Percentiles rank a stretch among this genome's conserved stretches.
Conservation (phyloP, 495 filamentous ascomycete genomes). For the Podospora appendiculata region DNA sequence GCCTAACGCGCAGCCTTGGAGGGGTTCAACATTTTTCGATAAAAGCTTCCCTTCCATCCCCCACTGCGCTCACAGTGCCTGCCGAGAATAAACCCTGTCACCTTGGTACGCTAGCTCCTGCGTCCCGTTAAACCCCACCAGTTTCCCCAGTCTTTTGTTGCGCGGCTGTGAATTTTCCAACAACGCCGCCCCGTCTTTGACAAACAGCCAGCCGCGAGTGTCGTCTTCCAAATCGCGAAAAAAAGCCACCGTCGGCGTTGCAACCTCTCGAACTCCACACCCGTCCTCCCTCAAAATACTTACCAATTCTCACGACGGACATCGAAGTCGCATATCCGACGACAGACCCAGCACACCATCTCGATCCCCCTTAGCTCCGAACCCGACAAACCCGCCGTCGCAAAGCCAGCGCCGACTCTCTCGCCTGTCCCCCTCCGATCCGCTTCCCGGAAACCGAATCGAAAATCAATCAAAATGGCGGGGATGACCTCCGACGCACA, state of each 20-base stretch:
- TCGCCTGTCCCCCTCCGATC: no score
- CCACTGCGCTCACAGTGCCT: slow-evolving; percentile 1
- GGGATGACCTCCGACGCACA: slow-evolving; percentile 64
- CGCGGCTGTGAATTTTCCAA: slow-evolving; percentile 11
- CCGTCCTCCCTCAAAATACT: background rate
- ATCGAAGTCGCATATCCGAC: background rate
- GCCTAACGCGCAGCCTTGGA: background rate
- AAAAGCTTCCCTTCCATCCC: background rate
- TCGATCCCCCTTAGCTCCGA: no score
- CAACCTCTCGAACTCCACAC: background rate
- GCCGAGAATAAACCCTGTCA: slow-evolving; percentile 2
- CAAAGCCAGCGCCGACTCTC: no score
- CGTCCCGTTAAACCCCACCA: slow-evolving; percentile 1
- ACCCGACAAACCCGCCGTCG: no score
- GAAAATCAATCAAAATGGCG: slow-evolving; percentile 34
- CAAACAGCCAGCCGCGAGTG: background rate
- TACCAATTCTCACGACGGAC: background rate
- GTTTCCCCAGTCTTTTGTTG: slow-evolving; percentile 2
- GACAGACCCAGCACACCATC: no score
- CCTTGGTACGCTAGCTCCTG: no score
- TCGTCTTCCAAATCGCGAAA: background rate
- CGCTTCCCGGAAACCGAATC: no score
- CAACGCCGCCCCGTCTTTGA: background rate
- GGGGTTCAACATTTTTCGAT: background rate
- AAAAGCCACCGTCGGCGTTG: background rate